Conservation (phyloP, 148 eudicot genomes). For the Salicornia ramosissima region DNA sequence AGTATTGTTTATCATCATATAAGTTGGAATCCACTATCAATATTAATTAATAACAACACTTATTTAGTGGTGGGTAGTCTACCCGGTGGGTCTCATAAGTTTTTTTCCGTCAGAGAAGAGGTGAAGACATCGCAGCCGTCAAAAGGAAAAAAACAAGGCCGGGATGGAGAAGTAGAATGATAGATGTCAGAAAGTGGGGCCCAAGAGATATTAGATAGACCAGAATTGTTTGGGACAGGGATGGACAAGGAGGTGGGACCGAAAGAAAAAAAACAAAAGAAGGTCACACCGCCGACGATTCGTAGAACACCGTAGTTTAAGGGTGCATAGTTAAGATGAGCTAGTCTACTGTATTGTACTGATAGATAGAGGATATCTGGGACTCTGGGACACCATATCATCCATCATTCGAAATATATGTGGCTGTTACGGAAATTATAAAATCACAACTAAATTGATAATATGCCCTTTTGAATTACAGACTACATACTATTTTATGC, state of each 20-base stretch:
- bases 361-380: neutral
- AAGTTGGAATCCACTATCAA: too few relatives aligned
- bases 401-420: neutral
- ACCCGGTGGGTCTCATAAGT: too few relatives aligned
- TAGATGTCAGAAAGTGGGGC: constrained; percentile 9
- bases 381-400: neutral
- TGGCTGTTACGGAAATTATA: neutral
- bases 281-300: constrained; percentile 40
- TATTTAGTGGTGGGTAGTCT: too few relatives aligned
- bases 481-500: too few relatives aligned
- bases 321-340: neutral
- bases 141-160: neutral
- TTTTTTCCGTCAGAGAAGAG: constrained; percentile 14
- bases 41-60: too few relatives aligned
- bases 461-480: too few relatives aligned
- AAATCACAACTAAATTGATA: too few relatives aligned
- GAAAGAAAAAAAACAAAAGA: constrained; percentile 12
- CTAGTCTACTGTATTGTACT: neutral
- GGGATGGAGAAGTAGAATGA: too few relatives aligned
- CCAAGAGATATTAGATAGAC: constrained; percentile 2
- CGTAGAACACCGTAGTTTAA: constrained; percentile 23
- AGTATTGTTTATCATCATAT: too few relatives aligned
- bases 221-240: constrained; percentile 20
- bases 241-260: constrained; percentile 19
- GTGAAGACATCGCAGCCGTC: constrained; percentile 32